phyloP scores from a whole-genome alignment of 176 grass and related monocot genomes.

The Thalia dealbata region DNA sequence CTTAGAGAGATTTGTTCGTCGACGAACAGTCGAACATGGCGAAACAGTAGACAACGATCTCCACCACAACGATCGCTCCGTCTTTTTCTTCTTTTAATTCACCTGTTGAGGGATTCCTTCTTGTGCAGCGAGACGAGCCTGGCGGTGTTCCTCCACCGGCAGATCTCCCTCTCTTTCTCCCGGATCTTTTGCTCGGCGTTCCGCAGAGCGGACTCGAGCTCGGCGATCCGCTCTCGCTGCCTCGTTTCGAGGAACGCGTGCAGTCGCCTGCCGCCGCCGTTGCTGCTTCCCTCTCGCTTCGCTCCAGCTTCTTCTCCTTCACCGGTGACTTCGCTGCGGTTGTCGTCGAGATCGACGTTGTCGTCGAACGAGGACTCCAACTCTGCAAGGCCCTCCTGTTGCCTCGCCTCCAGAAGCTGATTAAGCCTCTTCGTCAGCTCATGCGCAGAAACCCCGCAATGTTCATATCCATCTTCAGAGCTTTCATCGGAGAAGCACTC shows the following conservation, averaged over 20 bases:
- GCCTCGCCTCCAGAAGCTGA: constrained; percentile 51
- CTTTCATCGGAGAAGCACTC: background rate
- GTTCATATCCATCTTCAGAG: background rate
- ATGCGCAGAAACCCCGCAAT: constrained; percentile 48
- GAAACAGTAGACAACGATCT: no score
- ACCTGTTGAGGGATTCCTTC: constrained; percentile 50
- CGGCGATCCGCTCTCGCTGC: constrained; percentile 65
- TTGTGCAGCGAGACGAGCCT: constrained; percentile 51
- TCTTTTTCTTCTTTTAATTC: background rate
- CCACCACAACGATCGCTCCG: background rate
- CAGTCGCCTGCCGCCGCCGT: no score
- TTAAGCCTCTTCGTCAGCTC: constrained; percentile 73
- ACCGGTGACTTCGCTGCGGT: background rate
- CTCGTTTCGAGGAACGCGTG: constrained; percentile 54
- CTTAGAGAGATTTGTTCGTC: no score
- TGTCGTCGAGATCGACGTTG: background rate
- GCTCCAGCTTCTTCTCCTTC: background rate
- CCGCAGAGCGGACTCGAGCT: constrained; percentile 63
- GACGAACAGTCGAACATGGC: no score
- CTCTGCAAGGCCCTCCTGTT: constrained; percentile 59
- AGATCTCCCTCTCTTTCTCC: constrained; percentile 68
- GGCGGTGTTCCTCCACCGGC: constrained; percentile 87
- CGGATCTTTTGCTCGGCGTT: constrained; percentile 43
- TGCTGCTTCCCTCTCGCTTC: no score
- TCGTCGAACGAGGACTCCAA: constrained; percentile 51